These are phyloP conservation scores for Nicotiana tabacum DNA, from an alignment of 257 asterid species.

Conservation along the genomic window DNA sequence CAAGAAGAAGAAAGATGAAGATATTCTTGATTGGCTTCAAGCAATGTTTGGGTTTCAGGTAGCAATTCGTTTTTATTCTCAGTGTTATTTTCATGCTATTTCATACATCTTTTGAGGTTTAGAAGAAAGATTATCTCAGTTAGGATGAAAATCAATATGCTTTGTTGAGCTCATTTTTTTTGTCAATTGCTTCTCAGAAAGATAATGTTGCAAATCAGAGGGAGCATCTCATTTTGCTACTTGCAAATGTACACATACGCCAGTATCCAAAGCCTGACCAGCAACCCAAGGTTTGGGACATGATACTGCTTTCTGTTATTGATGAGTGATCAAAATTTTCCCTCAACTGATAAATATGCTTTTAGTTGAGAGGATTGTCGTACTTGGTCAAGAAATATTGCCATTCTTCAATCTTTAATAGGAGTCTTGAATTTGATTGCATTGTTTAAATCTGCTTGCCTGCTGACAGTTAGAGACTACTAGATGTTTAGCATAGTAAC, in stretches of 20 bases:
- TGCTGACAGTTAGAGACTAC: neutral
- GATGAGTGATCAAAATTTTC: neutral
- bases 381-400: neutral
- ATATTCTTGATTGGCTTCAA: slow-evolving; percentile 99
- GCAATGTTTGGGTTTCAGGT: slow-evolving; percentile 99
- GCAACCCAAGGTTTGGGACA: slow-evolving; percentile 77
- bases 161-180: slow-evolving; percentile 9
- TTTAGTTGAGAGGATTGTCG: neutral
- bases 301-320: slow-evolving; percentile 15
- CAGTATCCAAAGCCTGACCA: slow-evolving; percentile 98
- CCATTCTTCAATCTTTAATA: neutral
- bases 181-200: slow-evolving; percentile 55
- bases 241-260: slow-evolving; percentile 96
- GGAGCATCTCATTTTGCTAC: slow-evolving; percentile 94
- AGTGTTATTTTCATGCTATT: neutral
- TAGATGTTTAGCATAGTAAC: neutral
- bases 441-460: neutral
- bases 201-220: slow-evolving; percentile 93
- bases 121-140: neutral
- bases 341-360: neutral
- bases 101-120: neutral
- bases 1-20: slow-evolving; percentile 98
- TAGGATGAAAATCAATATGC: slow-evolving; percentile 5
- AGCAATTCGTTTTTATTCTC: neutral
- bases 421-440: neutral